These are phyloP conservation scores for Geum urbanum DNA, from an alignment of 306 rosid species.

Conservation along the genomic window DNA sequence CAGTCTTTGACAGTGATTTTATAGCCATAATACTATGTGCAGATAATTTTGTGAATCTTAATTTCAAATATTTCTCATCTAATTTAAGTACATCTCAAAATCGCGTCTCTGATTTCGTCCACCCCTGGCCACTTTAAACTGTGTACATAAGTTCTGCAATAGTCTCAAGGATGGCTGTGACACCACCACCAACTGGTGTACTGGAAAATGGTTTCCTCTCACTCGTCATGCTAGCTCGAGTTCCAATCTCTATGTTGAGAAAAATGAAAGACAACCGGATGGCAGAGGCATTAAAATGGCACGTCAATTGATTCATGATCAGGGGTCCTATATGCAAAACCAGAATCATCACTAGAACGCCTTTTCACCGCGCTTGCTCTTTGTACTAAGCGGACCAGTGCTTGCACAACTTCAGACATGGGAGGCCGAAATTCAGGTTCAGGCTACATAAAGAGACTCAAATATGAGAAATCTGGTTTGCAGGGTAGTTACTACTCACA, in stretches of 20 bases:
- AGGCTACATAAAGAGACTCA: slow-evolving; percentile 42
- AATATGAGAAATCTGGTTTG: slow-evolving; percentile 2
- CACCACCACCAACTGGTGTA: neutral
- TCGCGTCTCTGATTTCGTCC: neutral
- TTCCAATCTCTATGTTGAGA: neutral
- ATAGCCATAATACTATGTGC: slow-evolving; percentile 22
- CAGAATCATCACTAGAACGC: slow-evolving; percentile 78
- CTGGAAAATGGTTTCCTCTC: neutral
- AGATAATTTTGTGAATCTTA: slow-evolving; percentile 35
- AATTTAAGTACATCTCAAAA: neutral
- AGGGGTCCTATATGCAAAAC: slow-evolving; percentile 68
- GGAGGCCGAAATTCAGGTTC: slow-evolving; percentile 97
- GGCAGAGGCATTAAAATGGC: slow-evolving; percentile 41
- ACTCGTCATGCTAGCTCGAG: neutral
- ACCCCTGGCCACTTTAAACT: slow-evolving; percentile 17
- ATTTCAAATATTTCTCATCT: slow-evolving; percentile 34
- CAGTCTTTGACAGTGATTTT: neutral
- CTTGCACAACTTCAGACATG: slow-evolving; percentile 98
- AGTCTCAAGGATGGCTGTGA: slow-evolving; percentile 7
- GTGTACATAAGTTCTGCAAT: slow-evolving; percentile 23
- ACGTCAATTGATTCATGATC: slow-evolving; percentile 74
- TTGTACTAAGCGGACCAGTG: slow-evolving; percentile 77
- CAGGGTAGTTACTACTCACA: neutral
- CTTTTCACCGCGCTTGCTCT: slow-evolving; percentile 86
- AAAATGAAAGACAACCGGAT: neutral